Conservation (phyloP, 129 eudicot species). For the Flaveria robusta region DNA sequence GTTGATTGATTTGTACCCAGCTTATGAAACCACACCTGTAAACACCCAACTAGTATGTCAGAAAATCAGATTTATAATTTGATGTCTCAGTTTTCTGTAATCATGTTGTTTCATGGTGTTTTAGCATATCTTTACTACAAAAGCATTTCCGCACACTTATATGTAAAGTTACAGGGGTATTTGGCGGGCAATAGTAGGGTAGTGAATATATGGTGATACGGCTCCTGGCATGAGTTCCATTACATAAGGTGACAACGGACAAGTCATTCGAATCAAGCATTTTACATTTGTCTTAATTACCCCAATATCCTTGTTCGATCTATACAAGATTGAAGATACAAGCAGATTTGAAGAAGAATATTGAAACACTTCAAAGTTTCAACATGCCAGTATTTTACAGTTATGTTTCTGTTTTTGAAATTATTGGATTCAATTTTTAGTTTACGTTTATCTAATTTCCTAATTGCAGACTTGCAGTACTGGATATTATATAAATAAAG, state of each 20-base stretch:
- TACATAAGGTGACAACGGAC: neutral
- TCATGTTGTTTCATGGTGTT: neutral
- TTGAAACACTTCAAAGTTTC: neutral
- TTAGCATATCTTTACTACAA: neutral
- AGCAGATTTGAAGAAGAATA: neutral
- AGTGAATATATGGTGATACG: neutral
- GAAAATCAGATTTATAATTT: constrained; percentile 2
- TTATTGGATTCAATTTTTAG: neutral
- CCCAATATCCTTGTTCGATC: constrained; percentile 3
- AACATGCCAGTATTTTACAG: neutral
- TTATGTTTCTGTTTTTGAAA: neutral
- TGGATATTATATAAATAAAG: neutral
- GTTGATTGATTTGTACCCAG: constrained; percentile 69
- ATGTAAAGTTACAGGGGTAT: neutral
- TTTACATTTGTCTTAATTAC: constrained; percentile 5
- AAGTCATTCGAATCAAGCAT: neutral
- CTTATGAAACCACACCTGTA: constrained; percentile 88
- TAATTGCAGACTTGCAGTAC: neutral
- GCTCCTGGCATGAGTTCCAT: neutral
- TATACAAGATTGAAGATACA: neutral
- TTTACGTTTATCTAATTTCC: neutral
- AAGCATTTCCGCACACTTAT: neutral
- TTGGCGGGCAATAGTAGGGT: neutral
- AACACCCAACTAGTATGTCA: constrained; percentile 12
- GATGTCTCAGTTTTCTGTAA: constrained; percentile 12